Evolutionary conservation across 2,329 filamentous ascomycete genomes (phyloP), one percentile per base, ranked within the genome.

Genomic region (Apiospora hydei): DNA sequence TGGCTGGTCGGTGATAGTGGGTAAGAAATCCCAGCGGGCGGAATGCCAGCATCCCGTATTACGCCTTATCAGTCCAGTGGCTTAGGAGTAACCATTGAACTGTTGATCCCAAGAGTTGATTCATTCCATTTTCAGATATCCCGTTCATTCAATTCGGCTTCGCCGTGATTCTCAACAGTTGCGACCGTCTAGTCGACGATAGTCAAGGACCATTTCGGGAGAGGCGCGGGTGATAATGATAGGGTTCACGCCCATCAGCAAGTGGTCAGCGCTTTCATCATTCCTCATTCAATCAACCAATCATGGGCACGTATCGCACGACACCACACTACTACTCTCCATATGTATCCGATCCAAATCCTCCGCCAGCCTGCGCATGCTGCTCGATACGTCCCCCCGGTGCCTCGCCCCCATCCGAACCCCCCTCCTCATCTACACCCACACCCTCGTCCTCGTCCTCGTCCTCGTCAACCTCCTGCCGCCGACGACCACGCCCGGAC

Each of bases 311-410:
- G 46, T 18, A n/a, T 49, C 46, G 18, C 44, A 44, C 38, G 44
- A 70, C 18, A 49, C 51, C 18, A 70, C 57, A 7, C 66, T 24
- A 5, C 61, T 43, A 21, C 57, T 61, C 47, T 71, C 43, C 34
- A 80, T 68, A 47, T 76, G 77, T 69, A 80, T 76, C 70, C 76
- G 76, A 69, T 79, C 77, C 78, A 79, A 75, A 70, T 77, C 75
- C n/a, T 73, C 71, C 21, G 74, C 71, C 21, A 79, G 49, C 11
- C 44, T 69, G 13, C 70, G 70, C 30, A 72, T 71, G 3, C 47
- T 61, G 14, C n/a, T 47, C 11, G 47, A 44, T 3, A 46, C 41
- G 4, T 34, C 41, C 7, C 7, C 38, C 24, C 18, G 61, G 46
- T 4, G 44, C 71, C 11, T 66, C 74, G 70, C 74, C 73, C 14